A percentile compares a stretch with the other conserved stretches of the same genome.
These are phyloP conservation scores for Candida fluviatilis DNA, from an alignment of 805 yeast species.

Conservation along the genomic window DNA sequence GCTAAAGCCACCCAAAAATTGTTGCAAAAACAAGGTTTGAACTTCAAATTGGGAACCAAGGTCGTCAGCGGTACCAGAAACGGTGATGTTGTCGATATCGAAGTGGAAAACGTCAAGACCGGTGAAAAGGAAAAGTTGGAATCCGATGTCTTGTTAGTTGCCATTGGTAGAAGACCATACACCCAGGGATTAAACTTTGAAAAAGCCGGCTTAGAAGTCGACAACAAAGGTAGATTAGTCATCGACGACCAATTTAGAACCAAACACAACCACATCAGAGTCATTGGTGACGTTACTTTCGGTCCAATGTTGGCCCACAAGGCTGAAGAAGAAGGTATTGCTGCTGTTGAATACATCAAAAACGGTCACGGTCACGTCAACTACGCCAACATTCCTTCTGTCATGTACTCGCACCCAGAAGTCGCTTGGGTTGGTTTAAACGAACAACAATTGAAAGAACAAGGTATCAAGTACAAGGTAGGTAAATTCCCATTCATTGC, in stretches of 20 bases:
- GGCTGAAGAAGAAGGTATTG: constrained; percentile 99
- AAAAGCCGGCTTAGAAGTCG: constrained; percentile 83
- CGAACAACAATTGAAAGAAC: constrained; percentile 90
- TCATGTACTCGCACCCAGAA: constrained; percentile 99
- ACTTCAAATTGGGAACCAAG: constrained; percentile 89
- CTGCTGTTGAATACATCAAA: constrained; percentile 94
- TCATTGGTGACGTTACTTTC: constrained; percentile 96
- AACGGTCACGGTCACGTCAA: constrained; percentile 96
- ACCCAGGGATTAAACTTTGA: constrained; percentile 87
- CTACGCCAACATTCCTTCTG: constrained; percentile 96
- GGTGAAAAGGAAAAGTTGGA: constrained; percentile 78
- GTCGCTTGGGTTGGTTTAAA: constrained; percentile 99
- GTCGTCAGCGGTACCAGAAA: constrained; percentile 82
- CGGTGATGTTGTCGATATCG: constrained; percentile 84
- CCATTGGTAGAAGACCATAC: constrained; percentile 98
- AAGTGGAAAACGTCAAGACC: constrained; percentile 82
- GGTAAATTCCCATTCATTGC: constrained; percentile 99
- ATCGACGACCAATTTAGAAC: constrained; percentile 93
- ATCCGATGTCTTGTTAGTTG: constrained; percentile 91
- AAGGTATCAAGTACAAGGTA: constrained; percentile 84
- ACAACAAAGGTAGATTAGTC: constrained; percentile 87
- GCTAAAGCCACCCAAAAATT: constrained; percentile 86
- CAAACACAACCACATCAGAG: constrained; percentile 88
- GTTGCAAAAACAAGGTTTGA: constrained; percentile 90
- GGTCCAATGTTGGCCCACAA: constrained; percentile 99